Base-by-base conservation (phyloP, 768 basidiomycete genomes). In the Lactifluus subvellereus region DNA sequence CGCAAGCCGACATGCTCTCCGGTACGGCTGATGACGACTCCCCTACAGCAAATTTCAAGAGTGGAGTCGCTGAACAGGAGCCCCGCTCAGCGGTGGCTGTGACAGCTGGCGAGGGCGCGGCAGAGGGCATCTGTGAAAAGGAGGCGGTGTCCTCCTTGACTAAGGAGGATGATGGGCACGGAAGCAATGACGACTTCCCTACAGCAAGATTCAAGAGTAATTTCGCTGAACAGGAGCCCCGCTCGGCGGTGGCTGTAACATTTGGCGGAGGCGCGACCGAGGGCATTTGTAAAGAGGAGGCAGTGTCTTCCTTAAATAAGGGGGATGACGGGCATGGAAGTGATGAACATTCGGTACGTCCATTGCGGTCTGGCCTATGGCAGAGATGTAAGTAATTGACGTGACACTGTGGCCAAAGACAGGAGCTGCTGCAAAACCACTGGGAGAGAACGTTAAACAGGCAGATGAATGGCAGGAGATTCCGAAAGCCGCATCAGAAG, bases 261-360 rank as follows among this genome's bases (percentile, higher is more conserved):
- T 9, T 33, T 10, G 33, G 13, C 22, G 30, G 40, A 2, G 33
- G 1, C 3, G 10, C n/a, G 16, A 42, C 43, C 45, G 55, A 22
- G 16, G 40, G 22, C n/a, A 57, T 47, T 20, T 22, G 45, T 37
- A 35, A 47, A 22, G 47, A 52, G 22, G 16, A 50, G 14, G 56
- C 20, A 45, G 42, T n/a, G 33, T 37, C 33, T 18, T 11, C 20
- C 20, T n/a, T 37, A 13, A 14, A 49, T 9, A 22, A 51, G 16
- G 49, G 40, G 9, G 10, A 40, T 14, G 38, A 33, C 35, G 45
- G 49, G 18, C 43, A 22, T 35, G 52, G 14, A 37, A 27, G 20
- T 7, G 43, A 60, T 38, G 52, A 54, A 27, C 33, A 47, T 27
- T 7, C 30, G 33, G 59, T 60, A 27, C 33, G 59, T 60, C n/a